A percentile compares a stretch with the other conserved stretches of the same genome.
Conservation (phyloP, 1,284 basidiomycete species). For the Puccinia hordei region DNA sequence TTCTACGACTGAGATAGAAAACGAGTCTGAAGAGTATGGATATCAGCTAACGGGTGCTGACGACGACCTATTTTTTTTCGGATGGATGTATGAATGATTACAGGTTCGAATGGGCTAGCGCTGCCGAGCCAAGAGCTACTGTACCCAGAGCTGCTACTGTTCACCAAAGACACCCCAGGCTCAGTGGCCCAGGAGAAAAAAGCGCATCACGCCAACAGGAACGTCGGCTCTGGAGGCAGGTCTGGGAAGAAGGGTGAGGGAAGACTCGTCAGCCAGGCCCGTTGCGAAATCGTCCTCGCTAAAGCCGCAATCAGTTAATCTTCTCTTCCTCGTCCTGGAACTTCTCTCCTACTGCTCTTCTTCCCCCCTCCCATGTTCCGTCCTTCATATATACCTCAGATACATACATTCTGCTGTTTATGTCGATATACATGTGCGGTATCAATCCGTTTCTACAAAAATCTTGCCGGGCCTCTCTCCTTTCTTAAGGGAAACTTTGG, state of each 20-base stretch:
- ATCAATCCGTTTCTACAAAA: too few relatives aligned
- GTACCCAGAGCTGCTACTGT: slow-evolving; percentile 42
- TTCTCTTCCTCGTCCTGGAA: neutral
- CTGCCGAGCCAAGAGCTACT: slow-evolving; percentile 16
- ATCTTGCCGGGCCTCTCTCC: too few relatives aligned
- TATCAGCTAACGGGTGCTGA: neutral
- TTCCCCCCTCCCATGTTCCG: neutral
- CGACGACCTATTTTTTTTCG: too few relatives aligned
- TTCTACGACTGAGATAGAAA: neutral
- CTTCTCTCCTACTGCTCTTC: neutral
- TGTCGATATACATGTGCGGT: neutral
- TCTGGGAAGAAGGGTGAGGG: slow-evolving; percentile 39
- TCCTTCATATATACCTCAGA: neutral
- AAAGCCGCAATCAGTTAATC: neutral
- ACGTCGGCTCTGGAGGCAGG: slow-evolving; percentile 4
- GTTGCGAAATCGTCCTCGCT: slow-evolving; percentile 29
- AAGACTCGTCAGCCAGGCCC: slow-evolving; percentile 32
- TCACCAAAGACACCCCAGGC: slow-evolving; percentile 25
- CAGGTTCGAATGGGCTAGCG: slow-evolving; percentile 1
- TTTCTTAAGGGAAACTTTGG: too few relatives aligned
- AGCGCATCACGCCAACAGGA: neutral
- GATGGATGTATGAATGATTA: too few relatives aligned
- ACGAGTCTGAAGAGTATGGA: neutral
- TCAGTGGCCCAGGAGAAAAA: neutral
- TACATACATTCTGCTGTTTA: neutral